Base-by-base conservation (phyloP, 2,329 filamentous ascomycete species). In the Westerdykella ornata region DNA sequence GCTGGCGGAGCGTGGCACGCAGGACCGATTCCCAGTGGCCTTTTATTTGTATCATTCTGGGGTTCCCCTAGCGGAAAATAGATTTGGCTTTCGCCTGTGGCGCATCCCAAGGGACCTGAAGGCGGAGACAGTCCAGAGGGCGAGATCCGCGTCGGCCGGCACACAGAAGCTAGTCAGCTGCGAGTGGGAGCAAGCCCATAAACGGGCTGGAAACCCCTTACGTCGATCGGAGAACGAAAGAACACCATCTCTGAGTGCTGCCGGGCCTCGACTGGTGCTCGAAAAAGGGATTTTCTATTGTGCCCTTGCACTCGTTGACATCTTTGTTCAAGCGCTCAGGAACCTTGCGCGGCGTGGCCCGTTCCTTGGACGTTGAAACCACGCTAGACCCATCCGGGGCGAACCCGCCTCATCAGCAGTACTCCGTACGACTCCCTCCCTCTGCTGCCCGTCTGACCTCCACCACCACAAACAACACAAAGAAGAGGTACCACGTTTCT, bases 361-460 rank as follows among this genome's bases (percentile, higher is more conserved):
- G 47, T 45, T 43, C 42, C 41, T 40, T 42, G 41, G 38, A 22
- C 35, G 38, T 39, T 42, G 44, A 49, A 49, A 47, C 44, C 33
- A 32, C 18, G 22, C 44, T 47, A 40, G 14, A 35, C 43, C 43
- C 38, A 38, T 47, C 41, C 41, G 41, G 37, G 29, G 11, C 18
- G 7, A 3, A 33, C 6, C 37, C 31, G 32, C 22, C 22, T 33
- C 42, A 38, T 20, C 38, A 15, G 20, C 37, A 28, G 35, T 34
- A 36, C 39, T 28, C 39, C 29, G 32, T n/a, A n/a, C n/a, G n/a
- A n/a, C 37, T 38, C 33, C 30, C 40, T 36, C 18, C 8, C n/a
- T 17, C 30, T 15, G 31, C 26, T 17, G 36, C 34, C 37, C 36
- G n/a, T 5, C 19, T 26, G 22, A 5, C 31, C 15, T 18, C 34